These are phyloP conservation scores for Leucocoprinus leucothites DNA, from an alignment of 768 basidiomycete genomes.

Conservation along the genomic window DNA sequence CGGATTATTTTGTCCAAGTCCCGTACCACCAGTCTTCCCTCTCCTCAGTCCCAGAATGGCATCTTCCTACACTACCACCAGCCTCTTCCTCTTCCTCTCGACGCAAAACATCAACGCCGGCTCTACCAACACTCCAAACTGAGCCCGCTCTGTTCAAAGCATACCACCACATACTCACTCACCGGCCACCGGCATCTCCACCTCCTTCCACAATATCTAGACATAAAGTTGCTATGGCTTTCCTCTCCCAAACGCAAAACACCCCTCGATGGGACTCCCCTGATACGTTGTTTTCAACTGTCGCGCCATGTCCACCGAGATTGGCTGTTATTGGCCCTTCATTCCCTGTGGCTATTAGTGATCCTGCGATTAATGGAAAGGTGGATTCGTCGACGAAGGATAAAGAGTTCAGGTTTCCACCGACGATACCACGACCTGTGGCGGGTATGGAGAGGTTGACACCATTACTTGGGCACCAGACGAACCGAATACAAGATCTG, in stretches of 20 bases:
- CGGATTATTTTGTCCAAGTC: conserved; percentile 69
- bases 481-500: conserved; percentile 63
- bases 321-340: conserved; percentile 63
- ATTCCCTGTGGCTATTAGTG: conserved; percentile 50
- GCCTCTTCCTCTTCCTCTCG: conserved; percentile 15
- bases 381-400: conserved; percentile 32
- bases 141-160: conserved; percentile 65
- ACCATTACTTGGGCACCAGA: conserved; percentile 62
- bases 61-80: conserved; percentile 49
- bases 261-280: conserved; percentile 66
- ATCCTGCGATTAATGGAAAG: conserved; percentile 19
- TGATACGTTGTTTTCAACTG: conserved; percentile 59
- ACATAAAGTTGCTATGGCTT: conserved; percentile 74
- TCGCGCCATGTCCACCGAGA: conserved; percentile 59
- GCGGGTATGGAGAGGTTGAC: conserved; percentile 49
- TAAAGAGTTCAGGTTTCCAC: conserved; percentile 53
- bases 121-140: conserved; percentile 47
- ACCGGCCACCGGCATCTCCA: conserved; percentile 51
- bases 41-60: conserved; percentile 62
- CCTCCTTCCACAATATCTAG: conserved; percentile 55
- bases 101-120: conserved; percentile 16
- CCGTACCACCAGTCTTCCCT: conserved; percentile 76
- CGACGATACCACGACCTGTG: conserved; percentile 41
- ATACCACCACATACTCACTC: conserved; percentile 76
- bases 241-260: conserved; percentile 55